Conservation (phyloP, 192 early-diverging fungal species). For the Coemansia reversa region DNA sequence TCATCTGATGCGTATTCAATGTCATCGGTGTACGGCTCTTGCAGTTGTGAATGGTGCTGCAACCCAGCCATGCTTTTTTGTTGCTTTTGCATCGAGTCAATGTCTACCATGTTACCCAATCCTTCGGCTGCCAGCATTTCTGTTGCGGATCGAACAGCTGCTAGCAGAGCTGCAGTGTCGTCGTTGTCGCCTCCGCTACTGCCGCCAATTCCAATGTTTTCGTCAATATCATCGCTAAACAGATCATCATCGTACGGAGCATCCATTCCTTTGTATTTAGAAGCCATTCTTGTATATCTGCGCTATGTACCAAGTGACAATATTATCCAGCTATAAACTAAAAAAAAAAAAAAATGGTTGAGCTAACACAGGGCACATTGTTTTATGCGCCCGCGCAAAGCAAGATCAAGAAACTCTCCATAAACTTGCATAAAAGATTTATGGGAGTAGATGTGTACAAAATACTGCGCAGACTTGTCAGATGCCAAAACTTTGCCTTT, state of each 20-base stretch:
- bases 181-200: not conserved
- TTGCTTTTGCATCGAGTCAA: constrained; percentile 28
- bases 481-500: not conserved
- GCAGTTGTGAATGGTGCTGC: not conserved
- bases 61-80: not conserved
- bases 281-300: not conserved
- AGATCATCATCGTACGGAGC: constrained; percentile 2
- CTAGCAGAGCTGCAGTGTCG: constrained; percentile 20
- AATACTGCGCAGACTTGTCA: not conserved
- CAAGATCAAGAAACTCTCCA: not conserved
- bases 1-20: constrained; percentile 1
- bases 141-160: constrained; percentile 29
- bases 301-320: not conserved
- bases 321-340: not conserved
- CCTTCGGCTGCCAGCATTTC: constrained; percentile 50
- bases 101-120: constrained; percentile 33
- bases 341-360: not conserved
- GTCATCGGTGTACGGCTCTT: constrained; percentile 1
- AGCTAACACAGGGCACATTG: not conserved
- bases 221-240: constrained; percentile 7
- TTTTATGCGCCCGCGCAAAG: not conserved
- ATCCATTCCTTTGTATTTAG: not conserved
- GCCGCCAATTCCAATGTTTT: not conserved
- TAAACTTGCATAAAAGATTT: not conserved
- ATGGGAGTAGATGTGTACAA: not conserved